Percentiles rank a stretch among this genome's conserved stretches.
Conservation (phyloP, 257 asterid genomes). For the Solanum peruvianum region DNA sequence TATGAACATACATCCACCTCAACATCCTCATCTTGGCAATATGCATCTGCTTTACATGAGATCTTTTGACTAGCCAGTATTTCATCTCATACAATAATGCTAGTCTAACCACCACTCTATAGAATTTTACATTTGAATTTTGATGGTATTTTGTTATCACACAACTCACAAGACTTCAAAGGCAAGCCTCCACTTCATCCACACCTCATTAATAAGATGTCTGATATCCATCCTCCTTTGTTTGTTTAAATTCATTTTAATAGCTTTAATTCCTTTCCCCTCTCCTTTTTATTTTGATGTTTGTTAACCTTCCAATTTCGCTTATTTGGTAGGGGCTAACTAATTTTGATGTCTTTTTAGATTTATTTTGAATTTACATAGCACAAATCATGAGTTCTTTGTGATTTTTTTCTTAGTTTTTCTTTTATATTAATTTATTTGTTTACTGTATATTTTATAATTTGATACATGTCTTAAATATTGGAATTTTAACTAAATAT, state of each 20-base stretch:
- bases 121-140: no score
- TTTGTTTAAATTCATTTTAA: no score
- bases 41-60: no score
- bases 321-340: background rate
- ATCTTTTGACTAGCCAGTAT: no score
- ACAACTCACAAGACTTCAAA: no score
- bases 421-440: background rate
- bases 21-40: no score
- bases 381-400: background rate
- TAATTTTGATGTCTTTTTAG: background rate
- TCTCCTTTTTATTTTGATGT: background rate
- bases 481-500: background rate
- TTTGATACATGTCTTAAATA: background rate
- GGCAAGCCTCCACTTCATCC: no score
- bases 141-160: no score
- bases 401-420: background rate
- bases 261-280: background rate
- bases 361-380: background rate
- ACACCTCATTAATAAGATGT: no score
- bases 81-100: no score
- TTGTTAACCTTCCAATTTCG: background rate
- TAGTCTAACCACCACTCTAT: no score
- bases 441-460: background rate
- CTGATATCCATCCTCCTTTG: background rate
- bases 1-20: no score